These are phyloP conservation scores for Tetrapisispora arboricola DNA, from an alignment of 805 yeast genomes.

Conservation along the genomic window DNA sequence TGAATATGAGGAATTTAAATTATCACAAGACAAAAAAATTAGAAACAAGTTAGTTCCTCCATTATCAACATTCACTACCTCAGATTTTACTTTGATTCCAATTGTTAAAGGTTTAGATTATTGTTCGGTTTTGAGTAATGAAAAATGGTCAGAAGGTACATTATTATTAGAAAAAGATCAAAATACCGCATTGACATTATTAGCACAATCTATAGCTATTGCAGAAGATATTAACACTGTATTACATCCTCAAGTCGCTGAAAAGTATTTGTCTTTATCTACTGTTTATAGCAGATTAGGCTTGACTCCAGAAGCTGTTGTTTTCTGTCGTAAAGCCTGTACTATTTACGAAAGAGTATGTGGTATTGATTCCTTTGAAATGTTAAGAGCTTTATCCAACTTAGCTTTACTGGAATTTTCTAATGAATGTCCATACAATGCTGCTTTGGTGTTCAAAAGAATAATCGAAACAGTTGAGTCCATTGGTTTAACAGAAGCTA, in stretches of 20 bases:
- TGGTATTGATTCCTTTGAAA: conserved; percentile 75
- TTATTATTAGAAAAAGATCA: conserved; percentile 30
- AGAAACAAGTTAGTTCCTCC: conserved; percentile 25
- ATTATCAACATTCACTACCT: conserved; percentile 40
- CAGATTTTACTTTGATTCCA: conserved; percentile 68
- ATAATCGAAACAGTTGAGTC: conserved; percentile 43
- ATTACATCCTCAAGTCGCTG: conserved; percentile 70
- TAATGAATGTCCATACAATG: conserved; percentile 46
- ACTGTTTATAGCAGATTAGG: conserved; percentile 55
- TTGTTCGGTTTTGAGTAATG: conserved; percentile 59
- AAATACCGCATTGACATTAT: conserved; percentile 50
- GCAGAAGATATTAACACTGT: conserved; percentile 78
- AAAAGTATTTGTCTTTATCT: conserved; percentile 55
- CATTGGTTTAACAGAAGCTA: conserved; percentile 33
- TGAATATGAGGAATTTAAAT: conserved; percentile 24
- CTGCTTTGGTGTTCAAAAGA: conserved; percentile 52
- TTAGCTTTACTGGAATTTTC: conserved; percentile 62
- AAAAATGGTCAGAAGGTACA: conserved; percentile 59
- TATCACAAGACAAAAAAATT: conserved; percentile 29
- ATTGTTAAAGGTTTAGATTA: conserved; percentile 61
- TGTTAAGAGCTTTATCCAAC: conserved; percentile 61
- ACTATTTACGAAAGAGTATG: conserved; percentile 65
- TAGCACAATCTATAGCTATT: conserved; percentile 60
- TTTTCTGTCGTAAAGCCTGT: conserved; percentile 56
- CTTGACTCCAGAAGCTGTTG: conserved; percentile 47